Evolutionary conservation across 495 filamentous ascomycete species (phyloP).

Genomic region (Aspergillus carlsbadensis): DNA sequence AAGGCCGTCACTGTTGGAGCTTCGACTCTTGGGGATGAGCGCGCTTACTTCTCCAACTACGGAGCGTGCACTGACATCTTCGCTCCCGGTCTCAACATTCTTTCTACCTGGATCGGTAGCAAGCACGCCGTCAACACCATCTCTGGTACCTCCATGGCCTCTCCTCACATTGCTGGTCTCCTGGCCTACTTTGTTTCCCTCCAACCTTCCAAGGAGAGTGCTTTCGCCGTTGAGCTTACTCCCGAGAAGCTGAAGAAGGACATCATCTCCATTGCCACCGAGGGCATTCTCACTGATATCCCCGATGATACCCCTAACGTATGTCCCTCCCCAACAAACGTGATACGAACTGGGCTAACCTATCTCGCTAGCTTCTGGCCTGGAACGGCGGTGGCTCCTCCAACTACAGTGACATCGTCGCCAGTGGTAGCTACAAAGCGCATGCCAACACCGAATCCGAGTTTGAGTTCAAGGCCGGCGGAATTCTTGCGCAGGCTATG

Average conservation of each 20-base stretch:
- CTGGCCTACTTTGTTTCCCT: slow-evolving; percentile 97
- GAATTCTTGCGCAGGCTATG: slow-evolving; percentile 17
- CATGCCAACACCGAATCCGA: background rate
- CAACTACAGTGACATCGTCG: slow-evolving; percentile 87
- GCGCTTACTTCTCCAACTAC: slow-evolving; percentile 99
- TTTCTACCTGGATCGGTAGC: slow-evolving; percentile 97
- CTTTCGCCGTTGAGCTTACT: slow-evolving; percentile 85
- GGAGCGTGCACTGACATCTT: slow-evolving; percentile 99
- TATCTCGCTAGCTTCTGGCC: slow-evolving; percentile 68
- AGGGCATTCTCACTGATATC: slow-evolving; percentile 77
- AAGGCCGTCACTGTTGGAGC: slow-evolving; percentile 97
- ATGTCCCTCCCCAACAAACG: slow-evolving; percentile 30
- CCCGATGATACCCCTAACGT: slow-evolving; percentile 80
- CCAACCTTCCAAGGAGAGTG: slow-evolving; percentile 83
- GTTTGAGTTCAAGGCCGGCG: slow-evolving; percentile 27
- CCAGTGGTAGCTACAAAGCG: slow-evolving; percentile 53
- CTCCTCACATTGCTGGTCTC: slow-evolving; percentile 93
- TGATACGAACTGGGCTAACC: slow-evolving; percentile 37
- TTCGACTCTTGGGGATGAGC: slow-evolving; percentile 87
- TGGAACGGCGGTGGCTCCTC: slow-evolving; percentile 97
- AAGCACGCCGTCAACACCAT: slow-evolving; percentile 95
- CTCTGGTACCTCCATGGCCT: slow-evolving; percentile 99
- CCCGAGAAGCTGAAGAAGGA: slow-evolving; percentile 91
- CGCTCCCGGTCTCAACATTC: slow-evolving; percentile 93
- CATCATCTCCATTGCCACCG: slow-evolving; percentile 80